Percentiles rank a stretch among this genome's conserved stretches.
Evolutionary conservation across 2,329 filamentous ascomycete genomes (phyloP).

Genomic region (Pseudogymnoascus sp.): DNA sequence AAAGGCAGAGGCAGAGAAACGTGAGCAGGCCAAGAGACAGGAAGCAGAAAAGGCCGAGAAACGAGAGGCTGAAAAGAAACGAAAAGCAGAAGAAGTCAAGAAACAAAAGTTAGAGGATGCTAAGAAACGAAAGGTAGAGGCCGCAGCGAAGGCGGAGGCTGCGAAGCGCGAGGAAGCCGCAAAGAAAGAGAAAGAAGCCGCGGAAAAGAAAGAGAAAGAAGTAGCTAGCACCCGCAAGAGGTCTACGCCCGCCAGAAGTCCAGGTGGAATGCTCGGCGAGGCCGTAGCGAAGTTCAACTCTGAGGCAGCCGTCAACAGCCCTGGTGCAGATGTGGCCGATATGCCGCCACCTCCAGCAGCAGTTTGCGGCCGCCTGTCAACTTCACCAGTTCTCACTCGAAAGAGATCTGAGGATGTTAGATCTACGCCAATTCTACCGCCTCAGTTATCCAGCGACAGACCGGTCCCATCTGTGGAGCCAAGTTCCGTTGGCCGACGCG

Average conservation of each 20-base stretch:
- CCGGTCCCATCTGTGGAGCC: not conserved
- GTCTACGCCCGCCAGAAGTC: not conserved
- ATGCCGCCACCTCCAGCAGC: not conserved
- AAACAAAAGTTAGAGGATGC: not conserved
- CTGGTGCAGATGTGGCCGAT: not conserved
- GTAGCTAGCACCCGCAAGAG: not conserved
- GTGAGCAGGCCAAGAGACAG: not conserved
- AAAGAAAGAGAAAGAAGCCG: not conserved
- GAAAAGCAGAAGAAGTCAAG: not conserved
- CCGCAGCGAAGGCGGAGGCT: not conserved
- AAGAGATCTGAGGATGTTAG: not conserved
- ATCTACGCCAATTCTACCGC: not conserved
- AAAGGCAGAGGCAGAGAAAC: not conserved
- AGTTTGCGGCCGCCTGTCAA: not conserved
- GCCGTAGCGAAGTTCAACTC: not conserved
- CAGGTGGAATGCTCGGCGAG: not conserved
- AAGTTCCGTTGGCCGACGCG: not conserved
- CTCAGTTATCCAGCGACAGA: not conserved
- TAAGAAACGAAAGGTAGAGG: not conserved
- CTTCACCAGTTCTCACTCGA: not conserved
- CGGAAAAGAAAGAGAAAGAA: not conserved
- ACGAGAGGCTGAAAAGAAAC: not conserved
- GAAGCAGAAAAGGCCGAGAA: not conserved
- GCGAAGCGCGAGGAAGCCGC: not conserved
- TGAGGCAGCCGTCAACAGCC: not conserved